phyloP scores from a whole-genome alignment of 345 rosid genomes.

The Salix brachista region DNA sequence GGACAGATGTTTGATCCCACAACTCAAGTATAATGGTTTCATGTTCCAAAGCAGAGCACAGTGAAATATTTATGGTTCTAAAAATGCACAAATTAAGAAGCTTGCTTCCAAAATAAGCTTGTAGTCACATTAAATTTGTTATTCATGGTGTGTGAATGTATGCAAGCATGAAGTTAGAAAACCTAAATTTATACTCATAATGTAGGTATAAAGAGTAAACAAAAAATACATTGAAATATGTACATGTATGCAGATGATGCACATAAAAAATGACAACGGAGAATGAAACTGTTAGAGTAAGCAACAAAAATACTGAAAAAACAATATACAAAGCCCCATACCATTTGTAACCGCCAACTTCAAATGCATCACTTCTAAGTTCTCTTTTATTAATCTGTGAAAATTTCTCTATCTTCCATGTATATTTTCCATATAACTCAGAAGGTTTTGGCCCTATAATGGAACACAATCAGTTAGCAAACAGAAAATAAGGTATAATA shows the following conservation, averaged over 20 bases:
- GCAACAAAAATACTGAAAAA: conserved; percentile 1
- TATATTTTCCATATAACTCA: conserved; percentile 63
- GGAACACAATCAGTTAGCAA: conserved; percentile 19
- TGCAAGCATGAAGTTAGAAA: neutral
- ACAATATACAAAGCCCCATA: conserved; percentile 32
- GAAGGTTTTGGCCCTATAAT: conserved; percentile 68
- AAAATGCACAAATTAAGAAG: neutral
- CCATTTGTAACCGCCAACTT: conserved; percentile 93
- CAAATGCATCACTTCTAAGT: conserved; percentile 72
- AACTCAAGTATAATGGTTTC: neutral
- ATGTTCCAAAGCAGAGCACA: neutral
- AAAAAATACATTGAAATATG: neutral
- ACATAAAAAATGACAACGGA: neutral
- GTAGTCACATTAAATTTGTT: neutral
- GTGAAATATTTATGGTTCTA: neutral
- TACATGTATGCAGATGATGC: neutral
- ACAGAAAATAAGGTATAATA: neutral
- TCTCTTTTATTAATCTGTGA: conserved; percentile 79
- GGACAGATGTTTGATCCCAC: neutral
- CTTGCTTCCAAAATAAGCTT: neutral
- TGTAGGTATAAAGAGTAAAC: neutral
- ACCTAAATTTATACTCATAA: neutral
- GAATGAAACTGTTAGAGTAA: neutral
- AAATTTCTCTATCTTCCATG: conserved; percentile 91
- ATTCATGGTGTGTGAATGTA: neutral